These are phyloP conservation scores for Termitomyces sp. DNA, from an alignment of 768 basidiomycete species.

Conservation along the genomic window DNA sequence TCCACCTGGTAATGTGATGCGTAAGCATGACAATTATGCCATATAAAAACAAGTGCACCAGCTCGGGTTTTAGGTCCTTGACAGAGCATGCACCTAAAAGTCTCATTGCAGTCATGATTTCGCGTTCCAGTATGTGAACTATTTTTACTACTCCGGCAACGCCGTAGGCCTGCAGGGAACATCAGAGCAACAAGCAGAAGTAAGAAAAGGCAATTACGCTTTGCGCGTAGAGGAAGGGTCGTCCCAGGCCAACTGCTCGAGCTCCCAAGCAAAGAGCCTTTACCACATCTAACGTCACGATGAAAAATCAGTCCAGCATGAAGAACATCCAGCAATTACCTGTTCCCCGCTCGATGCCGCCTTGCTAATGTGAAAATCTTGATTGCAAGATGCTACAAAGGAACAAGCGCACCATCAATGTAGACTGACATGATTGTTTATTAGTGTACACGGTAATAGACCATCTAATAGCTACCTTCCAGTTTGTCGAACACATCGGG, in stretches of 20 bases:
- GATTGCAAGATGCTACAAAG: not conserved
- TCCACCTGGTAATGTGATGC: constrained; percentile 37
- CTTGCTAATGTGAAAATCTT: constrained; percentile 15
- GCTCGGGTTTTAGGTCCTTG: constrained; percentile 62
- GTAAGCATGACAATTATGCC: not conserved
- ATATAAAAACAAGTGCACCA: constrained; percentile 39
- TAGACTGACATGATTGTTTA: constrained; percentile 48
- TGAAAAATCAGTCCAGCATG: not conserved
- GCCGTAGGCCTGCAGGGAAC: constrained; percentile 59
- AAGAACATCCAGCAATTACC: constrained; percentile 29
- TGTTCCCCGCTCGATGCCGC: constrained; percentile 71
- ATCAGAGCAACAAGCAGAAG: not conserved
- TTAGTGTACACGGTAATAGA: constrained; percentile 4
- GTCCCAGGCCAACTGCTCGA: constrained; percentile 78
- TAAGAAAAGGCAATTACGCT: constrained; percentile 44
- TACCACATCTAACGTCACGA: constrained; percentile 54
- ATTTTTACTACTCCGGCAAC: constrained; percentile 62
- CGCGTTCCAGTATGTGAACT: constrained; percentile 64
- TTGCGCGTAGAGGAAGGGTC: constrained; percentile 83
- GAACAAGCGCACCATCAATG: constrained; percentile 58
- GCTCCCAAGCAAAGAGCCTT: constrained; percentile 91
- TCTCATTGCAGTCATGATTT: constrained; percentile 74
- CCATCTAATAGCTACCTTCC: constrained; percentile 43
- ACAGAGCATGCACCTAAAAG: constrained; percentile 65
- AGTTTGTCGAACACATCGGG: constrained; percentile 70